phyloP scores from a whole-genome alignment of 257 asterid species.

The Anisodus tanguticus region DNA sequence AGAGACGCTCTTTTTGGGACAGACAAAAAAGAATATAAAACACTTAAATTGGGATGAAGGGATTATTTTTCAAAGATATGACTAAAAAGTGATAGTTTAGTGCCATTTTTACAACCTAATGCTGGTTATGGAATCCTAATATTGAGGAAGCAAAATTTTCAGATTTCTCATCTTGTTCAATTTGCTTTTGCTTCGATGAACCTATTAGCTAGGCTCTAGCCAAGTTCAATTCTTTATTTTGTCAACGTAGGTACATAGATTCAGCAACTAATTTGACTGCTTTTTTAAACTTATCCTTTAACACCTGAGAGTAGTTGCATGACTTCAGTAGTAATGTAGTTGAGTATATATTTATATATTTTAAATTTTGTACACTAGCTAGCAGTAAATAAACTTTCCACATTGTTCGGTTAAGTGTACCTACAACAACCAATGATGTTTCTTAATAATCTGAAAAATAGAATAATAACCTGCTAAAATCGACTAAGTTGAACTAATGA shows the following conservation, averaged over 20 bases:
- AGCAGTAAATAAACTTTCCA: not conserved
- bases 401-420: not conserved
- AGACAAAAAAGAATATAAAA: too few relatives aligned
- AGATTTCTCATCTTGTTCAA: not conserved
- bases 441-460: not conserved
- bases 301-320: not conserved
- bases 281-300: not conserved
- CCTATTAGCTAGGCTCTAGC: constrained; percentile 2
- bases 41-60: too few relatives aligned
- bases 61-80: not conserved
- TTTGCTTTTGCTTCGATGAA: not conserved
- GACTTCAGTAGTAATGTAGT: not conserved
- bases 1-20: too few relatives aligned
- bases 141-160: not conserved
- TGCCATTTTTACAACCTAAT: not conserved
- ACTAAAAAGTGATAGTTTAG: not conserved
- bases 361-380: not conserved
- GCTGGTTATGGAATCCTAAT: not conserved
- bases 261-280: constrained; percentile 24
- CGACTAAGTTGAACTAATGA: not conserved
- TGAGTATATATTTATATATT: not conserved
- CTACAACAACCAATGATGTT: not conserved
- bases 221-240: not conserved
- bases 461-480: not conserved
- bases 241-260: constrained; percentile 20